phyloP scores from a whole-genome alignment of 331 rosid species.

The Phaseolus coccineus region DNA sequence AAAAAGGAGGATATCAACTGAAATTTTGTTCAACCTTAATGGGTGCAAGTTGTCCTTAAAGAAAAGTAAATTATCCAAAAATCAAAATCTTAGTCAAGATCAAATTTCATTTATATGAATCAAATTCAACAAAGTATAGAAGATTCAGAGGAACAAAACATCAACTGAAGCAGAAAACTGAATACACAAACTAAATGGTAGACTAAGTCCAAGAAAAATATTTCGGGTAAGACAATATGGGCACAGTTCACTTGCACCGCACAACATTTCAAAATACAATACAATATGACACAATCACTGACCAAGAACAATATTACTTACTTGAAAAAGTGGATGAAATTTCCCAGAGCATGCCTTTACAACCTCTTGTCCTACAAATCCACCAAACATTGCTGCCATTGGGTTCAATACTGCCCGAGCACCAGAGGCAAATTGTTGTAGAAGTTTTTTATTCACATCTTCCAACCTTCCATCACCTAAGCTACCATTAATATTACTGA shows the following conservation, averaged over 20 bases:
- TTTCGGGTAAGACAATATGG: not conserved
- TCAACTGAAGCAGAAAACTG: not conserved
- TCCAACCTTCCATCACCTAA: constrained; percentile 68
- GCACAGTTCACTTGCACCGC: not conserved
- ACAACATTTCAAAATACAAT: constrained; percentile 6
- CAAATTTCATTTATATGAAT: constrained; percentile 15
- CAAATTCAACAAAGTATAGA: constrained; percentile 15
- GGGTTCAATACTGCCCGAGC: constrained; percentile 92
- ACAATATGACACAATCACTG: not conserved
- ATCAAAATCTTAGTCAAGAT: constrained; percentile 1
- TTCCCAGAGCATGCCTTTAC: constrained; percentile 80
- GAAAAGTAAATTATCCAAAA: not conserved
- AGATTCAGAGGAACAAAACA: not conserved
- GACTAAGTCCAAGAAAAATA: not conserved
- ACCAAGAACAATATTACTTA: constrained; percentile 16
- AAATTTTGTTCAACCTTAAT: not conserved
- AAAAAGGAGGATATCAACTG: not conserved
- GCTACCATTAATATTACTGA: constrained; percentile 65
- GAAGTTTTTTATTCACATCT: constrained; percentile 75
- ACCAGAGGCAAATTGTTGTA: constrained; percentile 85
- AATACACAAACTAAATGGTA: constrained; percentile 18
- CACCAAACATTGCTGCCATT: constrained; percentile 98
- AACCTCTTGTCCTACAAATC: constrained; percentile 91
- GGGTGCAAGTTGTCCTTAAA: not conserved
- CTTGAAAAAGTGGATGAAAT: constrained; percentile 61